Conservation (phyloP, 2,329 filamentous ascomycete species). For the Cordyceps cateniannulata region DNA sequence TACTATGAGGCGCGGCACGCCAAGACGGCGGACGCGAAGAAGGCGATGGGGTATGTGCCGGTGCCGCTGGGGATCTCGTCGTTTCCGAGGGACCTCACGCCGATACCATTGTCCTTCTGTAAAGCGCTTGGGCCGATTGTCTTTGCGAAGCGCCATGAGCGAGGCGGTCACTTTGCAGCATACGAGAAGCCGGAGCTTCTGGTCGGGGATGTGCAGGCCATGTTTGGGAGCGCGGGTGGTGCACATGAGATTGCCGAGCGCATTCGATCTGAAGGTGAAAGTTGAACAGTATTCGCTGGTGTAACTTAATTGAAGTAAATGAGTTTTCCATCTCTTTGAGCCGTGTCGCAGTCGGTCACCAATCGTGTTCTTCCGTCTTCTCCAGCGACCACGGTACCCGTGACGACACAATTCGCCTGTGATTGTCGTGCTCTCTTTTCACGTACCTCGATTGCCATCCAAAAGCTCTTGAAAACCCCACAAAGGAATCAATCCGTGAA, state of each 20-base stretch:
- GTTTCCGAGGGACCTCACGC: slow-evolving; percentile 55
- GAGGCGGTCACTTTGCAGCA: slow-evolving; percentile 56
- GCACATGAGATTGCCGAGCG: not conserved
- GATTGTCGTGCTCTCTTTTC: no score
- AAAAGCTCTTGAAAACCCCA: no score
- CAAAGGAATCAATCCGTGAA: no score
- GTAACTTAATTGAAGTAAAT: no score
- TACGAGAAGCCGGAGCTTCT: slow-evolving; percentile 50
- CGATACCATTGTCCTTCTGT: slow-evolving; percentile 27
- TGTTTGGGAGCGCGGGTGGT: slow-evolving; percentile 37
- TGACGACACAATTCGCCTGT: no score
- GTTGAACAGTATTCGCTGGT: not conserved
- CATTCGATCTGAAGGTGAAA: not conserved
- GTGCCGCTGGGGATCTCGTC: slow-evolving; percentile 42
- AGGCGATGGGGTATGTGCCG: slow-evolving; percentile 22
- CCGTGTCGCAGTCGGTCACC: no score
- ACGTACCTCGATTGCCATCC: no score
- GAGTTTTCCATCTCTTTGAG: no score
- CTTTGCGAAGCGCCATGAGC: slow-evolving; percentile 42
- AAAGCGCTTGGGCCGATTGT: slow-evolving; percentile 52
- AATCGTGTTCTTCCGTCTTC: no score
- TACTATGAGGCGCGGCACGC: slow-evolving; percentile 62
- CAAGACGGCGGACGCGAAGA: slow-evolving; percentile 16
- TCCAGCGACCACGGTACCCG: no score
- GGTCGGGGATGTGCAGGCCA: slow-evolving; percentile 45